Percentiles rank a stretch among this genome's conserved stretches.
phyloP scores from a whole-genome alignment of 139 green algal genomes.

The Trebouxia sp. region DNA sequence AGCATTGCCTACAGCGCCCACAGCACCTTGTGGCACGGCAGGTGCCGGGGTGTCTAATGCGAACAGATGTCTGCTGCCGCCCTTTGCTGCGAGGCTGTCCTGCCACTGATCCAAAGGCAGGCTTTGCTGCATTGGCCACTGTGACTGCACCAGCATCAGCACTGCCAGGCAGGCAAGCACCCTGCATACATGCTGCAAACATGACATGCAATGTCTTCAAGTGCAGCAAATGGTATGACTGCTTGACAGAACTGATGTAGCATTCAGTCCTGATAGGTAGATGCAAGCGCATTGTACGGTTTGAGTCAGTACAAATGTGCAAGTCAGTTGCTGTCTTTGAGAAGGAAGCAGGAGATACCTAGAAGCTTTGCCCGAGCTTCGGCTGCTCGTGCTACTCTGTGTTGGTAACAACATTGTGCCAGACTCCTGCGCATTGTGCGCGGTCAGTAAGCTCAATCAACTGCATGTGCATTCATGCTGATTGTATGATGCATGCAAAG shows the following conservation, averaged over 20 bases:
- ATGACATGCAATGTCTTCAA: too few species aligned
- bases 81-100: background rate
- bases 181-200: slow-evolving; percentile 33
- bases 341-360: too few species aligned
- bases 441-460: too few species aligned
- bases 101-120: background rate
- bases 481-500: too few species aligned
- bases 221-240: too few species aligned
- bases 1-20: background rate
- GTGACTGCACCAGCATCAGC: slow-evolving; percentile 28
- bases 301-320: too few species aligned
- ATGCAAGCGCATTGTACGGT: too few species aligned
- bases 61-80: background rate
- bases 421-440: background rate
- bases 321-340: too few species aligned
- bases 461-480: too few species aligned
- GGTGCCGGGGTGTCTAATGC: background rate
- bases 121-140: slow-evolving; percentile 13
- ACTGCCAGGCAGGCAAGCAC: slow-evolving; percentile 36
- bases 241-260: too few species aligned
- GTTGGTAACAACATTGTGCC: background rate
- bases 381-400: slow-evolving; percentile 1
- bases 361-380: slow-evolving; percentile 11
- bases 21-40: background rate
- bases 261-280: too few species aligned